Conservation (phyloP, 352 stramenopile species). For the Phytophthora quininea region DNA sequence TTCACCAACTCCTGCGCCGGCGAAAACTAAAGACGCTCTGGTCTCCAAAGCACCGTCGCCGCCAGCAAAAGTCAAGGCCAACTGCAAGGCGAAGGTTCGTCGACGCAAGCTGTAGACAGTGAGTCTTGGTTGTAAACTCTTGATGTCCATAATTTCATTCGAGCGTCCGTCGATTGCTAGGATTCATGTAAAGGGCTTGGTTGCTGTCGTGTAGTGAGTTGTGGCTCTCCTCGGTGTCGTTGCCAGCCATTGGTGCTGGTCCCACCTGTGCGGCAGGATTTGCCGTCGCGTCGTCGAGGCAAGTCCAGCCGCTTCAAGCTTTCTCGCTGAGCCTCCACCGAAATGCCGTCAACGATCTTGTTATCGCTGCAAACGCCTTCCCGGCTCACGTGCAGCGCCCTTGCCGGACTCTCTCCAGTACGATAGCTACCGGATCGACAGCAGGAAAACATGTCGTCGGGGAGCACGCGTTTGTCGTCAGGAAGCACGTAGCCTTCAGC, state of each 20-base stretch:
- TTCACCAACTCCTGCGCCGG: neutral
- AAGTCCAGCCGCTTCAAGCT: slow-evolving; percentile 21
- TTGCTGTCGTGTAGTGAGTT: neutral
- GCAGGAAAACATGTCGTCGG: neutral
- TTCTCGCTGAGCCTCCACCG: slow-evolving; percentile 5
- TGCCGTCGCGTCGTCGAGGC: slow-evolving; percentile 20
- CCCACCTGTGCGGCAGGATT: slow-evolving; percentile 19
- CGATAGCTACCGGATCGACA: neutral
- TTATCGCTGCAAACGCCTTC: no score
- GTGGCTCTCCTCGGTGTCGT: neutral
- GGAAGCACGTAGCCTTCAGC: no score
- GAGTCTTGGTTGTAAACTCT: neutral
- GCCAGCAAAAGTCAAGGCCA: neutral
- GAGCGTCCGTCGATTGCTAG: neutral
- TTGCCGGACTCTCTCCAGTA: no score
- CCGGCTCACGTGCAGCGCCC: no score
- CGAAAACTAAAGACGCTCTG: neutral
- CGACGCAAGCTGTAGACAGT: slow-evolving; percentile 14
- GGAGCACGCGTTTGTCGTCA: no score
- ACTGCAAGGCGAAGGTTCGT: slow-evolving; percentile 29
- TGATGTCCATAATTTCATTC: neutral
- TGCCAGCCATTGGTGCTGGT: slow-evolving; percentile 12
- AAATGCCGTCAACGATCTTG: slow-evolving; percentile 1
- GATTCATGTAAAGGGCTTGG: neutral
- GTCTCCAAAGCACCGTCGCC: slow-evolving; percentile 1